A percentile compares a stretch with the other conserved stretches of the same genome.
Conservation (phyloP, 2,329 filamentous ascomycete species). For the Cercospora beticola region DNA sequence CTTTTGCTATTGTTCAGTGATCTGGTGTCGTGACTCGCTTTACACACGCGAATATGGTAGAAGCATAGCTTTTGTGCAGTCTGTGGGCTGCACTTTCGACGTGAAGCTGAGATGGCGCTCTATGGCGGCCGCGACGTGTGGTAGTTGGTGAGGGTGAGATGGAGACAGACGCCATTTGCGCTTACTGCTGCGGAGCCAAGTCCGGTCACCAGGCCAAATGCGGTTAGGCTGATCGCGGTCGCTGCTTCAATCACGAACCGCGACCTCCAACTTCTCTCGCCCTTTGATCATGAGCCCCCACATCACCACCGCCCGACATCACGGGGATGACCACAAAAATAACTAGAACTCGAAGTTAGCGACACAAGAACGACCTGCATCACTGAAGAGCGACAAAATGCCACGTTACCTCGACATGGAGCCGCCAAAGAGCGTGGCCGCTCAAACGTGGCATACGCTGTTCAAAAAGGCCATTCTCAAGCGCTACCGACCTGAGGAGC, state of each 20-base stretch:
- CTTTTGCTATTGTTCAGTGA: too few species aligned
- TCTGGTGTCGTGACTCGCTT: too few species aligned
- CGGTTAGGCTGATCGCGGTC: neutral
- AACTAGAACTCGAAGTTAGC: neutral
- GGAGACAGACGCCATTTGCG: neutral
- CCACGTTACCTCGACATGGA: conserved; percentile 19
- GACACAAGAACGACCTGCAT: too few species aligned
- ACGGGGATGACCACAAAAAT: neutral
- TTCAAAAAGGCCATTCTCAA: conserved; percentile 24
- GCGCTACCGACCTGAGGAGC: conserved; percentile 18
- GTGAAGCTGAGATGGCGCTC: too few species aligned
- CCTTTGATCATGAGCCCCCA: neutral
- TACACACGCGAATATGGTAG: too few species aligned
- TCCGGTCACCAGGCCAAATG: neutral
- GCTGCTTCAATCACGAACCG: neutral
- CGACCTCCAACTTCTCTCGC: neutral
- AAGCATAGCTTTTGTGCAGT: too few species aligned
- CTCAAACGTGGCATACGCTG: conserved; percentile 23
- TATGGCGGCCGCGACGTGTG: too few species aligned
- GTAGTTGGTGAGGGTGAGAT: neutral
- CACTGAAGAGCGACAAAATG: conserved; percentile 13
- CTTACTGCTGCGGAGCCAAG: neutral
- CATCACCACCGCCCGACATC: neutral
- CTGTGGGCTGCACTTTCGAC: too few species aligned
- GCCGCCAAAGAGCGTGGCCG: conserved; percentile 14